Conservation (phyloP, 768 basidiomycete species). For the Lyophyllum semitale region DNA sequence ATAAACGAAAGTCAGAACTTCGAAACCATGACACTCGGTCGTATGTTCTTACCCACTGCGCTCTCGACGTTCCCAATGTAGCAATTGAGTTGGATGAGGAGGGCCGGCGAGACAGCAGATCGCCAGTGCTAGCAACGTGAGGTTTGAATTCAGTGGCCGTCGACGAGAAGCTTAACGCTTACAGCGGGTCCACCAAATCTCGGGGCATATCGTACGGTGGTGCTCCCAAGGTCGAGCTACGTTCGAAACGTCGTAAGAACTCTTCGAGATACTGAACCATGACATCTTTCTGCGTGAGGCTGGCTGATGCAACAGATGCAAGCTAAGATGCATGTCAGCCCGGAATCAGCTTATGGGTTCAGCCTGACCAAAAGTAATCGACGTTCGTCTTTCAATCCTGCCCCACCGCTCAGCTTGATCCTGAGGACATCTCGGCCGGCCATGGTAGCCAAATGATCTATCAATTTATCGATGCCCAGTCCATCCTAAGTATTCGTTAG, state of each 20-base stretch:
- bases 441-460: slow-evolving; percentile 5
- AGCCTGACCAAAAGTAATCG: background rate
- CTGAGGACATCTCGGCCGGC: background rate
- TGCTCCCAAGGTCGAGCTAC: slow-evolving; percentile 4
- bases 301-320: background rate
- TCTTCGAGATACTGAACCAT: background rate
- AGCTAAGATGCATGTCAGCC: background rate
- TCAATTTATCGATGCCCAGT: background rate
- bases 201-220: slow-evolving; percentile 22
- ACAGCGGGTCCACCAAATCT: slow-evolving; percentile 22
- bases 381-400: background rate
- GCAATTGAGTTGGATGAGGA: background rate
- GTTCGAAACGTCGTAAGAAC: background rate
- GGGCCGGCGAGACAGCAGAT: background rate
- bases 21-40: too few relatives aligned
- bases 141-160: too few relatives aligned
- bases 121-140: slow-evolving; percentile 1
- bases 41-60: slow-evolving; percentile 1
- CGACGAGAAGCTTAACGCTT: background rate
- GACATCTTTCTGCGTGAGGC: background rate
- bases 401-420: background rate
- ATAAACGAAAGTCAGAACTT: background rate
- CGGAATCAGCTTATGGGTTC: background rate
- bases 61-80: background rate
- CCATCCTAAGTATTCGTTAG: background rate